A percentile compares a stretch with the other conserved stretches of the same genome.
phyloP scores from a whole-genome alignment of 495 filamentous ascomycete genomes.

The Penicillium parvum region DNA sequence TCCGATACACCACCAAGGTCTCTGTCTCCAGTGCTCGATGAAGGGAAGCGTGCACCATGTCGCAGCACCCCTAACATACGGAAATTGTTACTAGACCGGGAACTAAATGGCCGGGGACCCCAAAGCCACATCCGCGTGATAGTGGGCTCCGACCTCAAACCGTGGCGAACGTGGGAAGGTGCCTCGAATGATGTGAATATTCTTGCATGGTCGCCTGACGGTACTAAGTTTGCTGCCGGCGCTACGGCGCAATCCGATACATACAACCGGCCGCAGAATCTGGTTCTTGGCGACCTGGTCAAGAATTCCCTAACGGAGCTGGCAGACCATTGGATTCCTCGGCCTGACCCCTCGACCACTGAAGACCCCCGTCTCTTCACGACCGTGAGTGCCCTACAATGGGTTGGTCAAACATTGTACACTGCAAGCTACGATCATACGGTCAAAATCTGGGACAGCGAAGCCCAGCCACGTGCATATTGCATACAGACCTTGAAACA shows the following conservation, averaged over 20 bases:
- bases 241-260: slow-evolving; percentile 70
- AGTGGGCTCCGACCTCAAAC: slow-evolving; percentile 24
- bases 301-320: slow-evolving; percentile 56
- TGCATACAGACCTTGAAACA: slow-evolving; percentile 56
- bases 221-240: slow-evolving; percentile 51
- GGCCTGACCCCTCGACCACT: slow-evolving; percentile 56
- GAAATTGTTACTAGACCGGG: slow-evolving; percentile 24
- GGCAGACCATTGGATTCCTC: slow-evolving; percentile 61
- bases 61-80: slow-evolving; percentile 4
- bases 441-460: slow-evolving; percentile 69
- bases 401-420: slow-evolving; percentile 61
- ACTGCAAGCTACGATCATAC: slow-evolving; percentile 78
- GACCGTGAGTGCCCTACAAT: slow-evolving; percentile 72
- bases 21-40: neutral
- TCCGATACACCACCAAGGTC: too few relatives aligned
- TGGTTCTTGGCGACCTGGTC: slow-evolving; percentile 63
- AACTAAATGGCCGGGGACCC: slow-evolving; percentile 13
- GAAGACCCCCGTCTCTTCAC: slow-evolving; percentile 66
- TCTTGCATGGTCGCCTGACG: slow-evolving; percentile 48
- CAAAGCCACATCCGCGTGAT: slow-evolving; percentile 15
- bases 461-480: slow-evolving; percentile 19
- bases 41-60: neutral
- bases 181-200: slow-evolving; percentile 48
- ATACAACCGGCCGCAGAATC: slow-evolving; percentile 77
- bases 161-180: slow-evolving; percentile 45